Evolutionary conservation across 2,329 filamentous ascomycete genomes (phyloP), one percentile per base, ranked within the genome.

Genomic region (Neonectria sp.): DNA sequence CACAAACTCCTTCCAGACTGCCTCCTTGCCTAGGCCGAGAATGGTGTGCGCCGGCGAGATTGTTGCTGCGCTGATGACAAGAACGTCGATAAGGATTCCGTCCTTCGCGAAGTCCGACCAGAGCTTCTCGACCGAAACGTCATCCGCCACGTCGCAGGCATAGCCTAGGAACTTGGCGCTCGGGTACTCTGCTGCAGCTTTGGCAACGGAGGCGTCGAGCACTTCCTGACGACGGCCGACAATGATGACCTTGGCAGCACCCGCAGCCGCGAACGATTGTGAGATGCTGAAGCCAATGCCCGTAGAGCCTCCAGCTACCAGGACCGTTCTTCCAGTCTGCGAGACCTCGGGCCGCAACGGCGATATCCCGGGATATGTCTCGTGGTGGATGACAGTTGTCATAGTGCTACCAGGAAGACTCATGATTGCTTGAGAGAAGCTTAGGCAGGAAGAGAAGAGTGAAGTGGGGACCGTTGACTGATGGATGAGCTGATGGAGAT

Each of bases 241-340:
- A 46, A 86, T 75, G 40, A 80, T 78, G 49, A 86, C 74, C 6
- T 73, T 75, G 3, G 73, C 35, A 3, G 82, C 80, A 0, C 76
- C 77, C 1, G 85, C 85, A 4, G 70, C 67, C 17, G 79, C 76
- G 70, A 86, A 93, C 51, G 89, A 81, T 55, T 85, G 83, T 2
- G 90, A 90, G 11, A 91, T 86, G 1, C 89, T 87, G 66, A 88
- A 88, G 6, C 91, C 91, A 60, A 93, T 89, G 45, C 91, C 90
- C 0, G 84, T 86, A 1, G 87, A 86, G n/a, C 86, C 90, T 49
- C 91, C 91, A 2, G 89, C 91, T 74, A 93, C 88, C 12, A 93
- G 82, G 7, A 92, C 87, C 3, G 86, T 90, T 15, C 75, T 73
- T 6, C 82, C 82, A 4, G 75, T 73, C 43, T 85, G 81, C 11